Evolutionary conservation across 805 yeast species (phyloP).

Genomic region (Candida alai): DNA sequence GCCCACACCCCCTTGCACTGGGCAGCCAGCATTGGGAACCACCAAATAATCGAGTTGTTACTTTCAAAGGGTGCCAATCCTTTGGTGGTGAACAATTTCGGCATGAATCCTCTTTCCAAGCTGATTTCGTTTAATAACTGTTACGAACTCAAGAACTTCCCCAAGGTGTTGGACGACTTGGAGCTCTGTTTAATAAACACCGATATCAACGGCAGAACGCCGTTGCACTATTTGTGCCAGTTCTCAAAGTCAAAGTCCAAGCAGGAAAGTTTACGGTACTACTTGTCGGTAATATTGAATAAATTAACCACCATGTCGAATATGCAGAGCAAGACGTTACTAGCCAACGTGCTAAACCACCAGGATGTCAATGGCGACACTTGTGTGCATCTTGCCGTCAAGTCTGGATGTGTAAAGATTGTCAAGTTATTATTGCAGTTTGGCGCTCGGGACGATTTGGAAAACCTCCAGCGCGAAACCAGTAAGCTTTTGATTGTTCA

Average conservation of each 20-base stretch:
- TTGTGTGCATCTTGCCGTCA: conserved; percentile 73
- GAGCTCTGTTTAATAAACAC: conserved; percentile 74
- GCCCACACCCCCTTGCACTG: conserved; percentile 95
- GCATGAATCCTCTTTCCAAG: conserved; percentile 85
- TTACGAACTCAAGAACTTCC: conserved; percentile 74
- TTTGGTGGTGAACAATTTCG: conserved; percentile 50
- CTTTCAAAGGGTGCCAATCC: conserved; percentile 72
- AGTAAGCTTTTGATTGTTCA: conserved; percentile 40
- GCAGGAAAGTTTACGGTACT: conserved; percentile 77
- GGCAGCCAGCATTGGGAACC: conserved; percentile 95
- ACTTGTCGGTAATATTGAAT: conserved; percentile 69
- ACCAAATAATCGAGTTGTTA: conserved; percentile 70
- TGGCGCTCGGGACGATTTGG: conserved; percentile 66
- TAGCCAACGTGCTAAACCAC: conserved; percentile 63
- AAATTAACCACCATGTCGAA: conserved; percentile 53
- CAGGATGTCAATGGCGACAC: conserved; percentile 84
- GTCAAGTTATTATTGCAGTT: conserved; percentile 79
- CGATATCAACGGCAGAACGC: conserved; percentile 70
- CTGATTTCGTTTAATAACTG: conserved; percentile 86
- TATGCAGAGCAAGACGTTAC: conserved; percentile 39
- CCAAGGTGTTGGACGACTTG: conserved; percentile 70
- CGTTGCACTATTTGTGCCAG: conserved; percentile 80
- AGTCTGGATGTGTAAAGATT: conserved; percentile 63
- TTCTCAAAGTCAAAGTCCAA: conserved; percentile 64
- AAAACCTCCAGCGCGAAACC: conserved; percentile 42